phyloP scores from a whole-genome alignment of 306 rosid species.

The Gastrolobium villosum region DNA sequence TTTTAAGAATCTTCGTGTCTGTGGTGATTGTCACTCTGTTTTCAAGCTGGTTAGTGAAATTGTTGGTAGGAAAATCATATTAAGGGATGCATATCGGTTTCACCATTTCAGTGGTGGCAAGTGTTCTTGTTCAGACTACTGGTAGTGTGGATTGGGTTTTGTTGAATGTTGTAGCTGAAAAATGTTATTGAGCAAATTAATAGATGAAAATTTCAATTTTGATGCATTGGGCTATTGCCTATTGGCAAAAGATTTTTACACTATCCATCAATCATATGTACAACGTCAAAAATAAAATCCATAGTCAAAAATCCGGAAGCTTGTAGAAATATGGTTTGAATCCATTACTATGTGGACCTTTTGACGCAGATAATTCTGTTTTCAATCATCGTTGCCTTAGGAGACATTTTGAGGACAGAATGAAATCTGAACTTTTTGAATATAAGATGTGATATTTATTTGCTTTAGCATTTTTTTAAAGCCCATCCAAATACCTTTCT shows the following conservation, averaged over 20 bases:
- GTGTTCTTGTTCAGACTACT: slow-evolving; percentile 90
- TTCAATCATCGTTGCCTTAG: no score
- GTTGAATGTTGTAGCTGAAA: slow-evolving; percentile 19
- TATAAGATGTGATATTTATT: no score
- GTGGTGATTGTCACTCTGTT: slow-evolving; percentile 96
- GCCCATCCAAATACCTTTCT: no score
- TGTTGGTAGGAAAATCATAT: slow-evolving; percentile 69
- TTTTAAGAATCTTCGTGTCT: slow-evolving; percentile 92
- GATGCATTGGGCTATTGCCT: background rate
- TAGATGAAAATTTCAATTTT: slow-evolving; percentile 12
- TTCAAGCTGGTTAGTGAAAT: slow-evolving; percentile 74
- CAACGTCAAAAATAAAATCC: background rate
- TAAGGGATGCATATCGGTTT: slow-evolving; percentile 89
- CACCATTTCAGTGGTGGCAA: slow-evolving; percentile 85
- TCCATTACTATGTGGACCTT: no score
- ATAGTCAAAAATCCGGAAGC: no score
- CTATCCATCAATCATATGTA: background rate
- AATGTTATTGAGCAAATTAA: background rate
- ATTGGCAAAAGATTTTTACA: background rate
- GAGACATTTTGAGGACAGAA: no score
- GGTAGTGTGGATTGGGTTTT: slow-evolving; percentile 59
- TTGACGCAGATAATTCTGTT: no score
- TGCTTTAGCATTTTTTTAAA: no score
- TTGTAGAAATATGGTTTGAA: no score
- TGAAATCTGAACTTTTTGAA: no score